Conservation (phyloP, 441 rosid species). For the Croton setiger region DNA sequence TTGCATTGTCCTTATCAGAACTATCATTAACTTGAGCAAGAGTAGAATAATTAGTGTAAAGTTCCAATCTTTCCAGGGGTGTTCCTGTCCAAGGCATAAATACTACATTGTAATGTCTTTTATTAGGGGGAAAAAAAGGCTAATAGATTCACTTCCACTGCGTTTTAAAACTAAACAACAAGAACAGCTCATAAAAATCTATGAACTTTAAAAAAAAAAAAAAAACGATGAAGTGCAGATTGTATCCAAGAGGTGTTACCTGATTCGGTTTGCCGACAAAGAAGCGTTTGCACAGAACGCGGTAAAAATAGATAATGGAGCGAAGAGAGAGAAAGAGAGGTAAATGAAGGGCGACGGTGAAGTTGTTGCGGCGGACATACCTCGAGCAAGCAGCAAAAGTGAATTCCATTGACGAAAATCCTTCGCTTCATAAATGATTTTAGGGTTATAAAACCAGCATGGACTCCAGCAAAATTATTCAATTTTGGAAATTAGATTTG, state of each 20-base stretch:
- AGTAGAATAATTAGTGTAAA: slow-evolving; percentile 29
- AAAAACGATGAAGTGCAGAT: too few relatives aligned
- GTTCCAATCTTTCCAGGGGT: slow-evolving; percentile 15
- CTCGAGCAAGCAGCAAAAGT: not conserved
- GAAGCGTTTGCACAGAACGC: too few relatives aligned
- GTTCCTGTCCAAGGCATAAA: slow-evolving; percentile 22
- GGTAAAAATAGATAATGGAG: not conserved
- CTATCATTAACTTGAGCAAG: slow-evolving; percentile 27
- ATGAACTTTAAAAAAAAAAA: too few relatives aligned
- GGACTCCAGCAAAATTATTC: not conserved
- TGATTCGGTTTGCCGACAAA: too few relatives aligned
- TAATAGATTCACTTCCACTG: too few relatives aligned
- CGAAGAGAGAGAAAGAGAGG: not conserved
- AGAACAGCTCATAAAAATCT: too few relatives aligned
- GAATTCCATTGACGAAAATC: not conserved
- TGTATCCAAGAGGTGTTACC: too few relatives aligned
- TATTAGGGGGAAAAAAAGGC: not conserved
- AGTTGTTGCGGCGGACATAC: not conserved
- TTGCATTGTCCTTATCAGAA: slow-evolving; percentile 24
- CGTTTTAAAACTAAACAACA: not conserved
- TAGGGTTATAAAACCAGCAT: not conserved
- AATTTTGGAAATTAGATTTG: not conserved
- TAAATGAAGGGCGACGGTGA: not conserved
- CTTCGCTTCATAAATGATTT: slow-evolving; percentile 1
- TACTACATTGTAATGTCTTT: not conserved